These are phyloP conservation scores for Senecio squalidus DNA, from an alignment of 140 eudicot species.

Conservation along the genomic window DNA sequence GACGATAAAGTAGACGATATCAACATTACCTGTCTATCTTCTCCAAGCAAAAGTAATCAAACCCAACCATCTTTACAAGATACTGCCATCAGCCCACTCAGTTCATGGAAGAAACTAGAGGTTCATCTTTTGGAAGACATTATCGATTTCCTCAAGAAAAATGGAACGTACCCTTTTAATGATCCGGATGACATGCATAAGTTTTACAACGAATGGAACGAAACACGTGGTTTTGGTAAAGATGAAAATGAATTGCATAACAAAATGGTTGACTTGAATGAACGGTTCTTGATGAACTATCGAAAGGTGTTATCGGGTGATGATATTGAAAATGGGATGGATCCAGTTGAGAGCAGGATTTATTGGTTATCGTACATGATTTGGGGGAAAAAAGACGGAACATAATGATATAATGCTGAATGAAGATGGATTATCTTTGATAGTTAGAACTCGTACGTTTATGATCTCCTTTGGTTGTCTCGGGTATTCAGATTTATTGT, in stretches of 20 bases:
- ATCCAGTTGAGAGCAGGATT: not conserved
- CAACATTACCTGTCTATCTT: not conserved
- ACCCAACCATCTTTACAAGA: no score
- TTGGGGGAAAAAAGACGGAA: conserved; percentile 2
- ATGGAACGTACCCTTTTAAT: not conserved
- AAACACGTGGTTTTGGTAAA: not conserved
- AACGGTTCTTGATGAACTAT: not conserved
- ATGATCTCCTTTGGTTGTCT: no score
- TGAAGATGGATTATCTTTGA: no score
- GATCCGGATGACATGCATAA: not conserved
- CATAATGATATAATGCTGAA: no score
- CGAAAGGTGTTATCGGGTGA: not conserved
- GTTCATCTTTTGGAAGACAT: not conserved
- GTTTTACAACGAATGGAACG: not conserved
- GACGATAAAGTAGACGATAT: not conserved
- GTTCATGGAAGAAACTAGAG: not conserved
- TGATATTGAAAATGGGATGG: not conserved
- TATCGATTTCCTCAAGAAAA: not conserved
- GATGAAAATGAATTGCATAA: not conserved
- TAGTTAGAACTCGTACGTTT: no score
- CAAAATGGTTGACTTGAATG: conserved; percentile 5
- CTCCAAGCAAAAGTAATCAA: not conserved
- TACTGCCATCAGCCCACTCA: not conserved
- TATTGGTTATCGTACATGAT: not conserved
- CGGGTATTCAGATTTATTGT: no score